Evolutionary conservation across 495 filamentous ascomycete genomes (phyloP).

Genomic region (Penicillium odoratum): DNA sequence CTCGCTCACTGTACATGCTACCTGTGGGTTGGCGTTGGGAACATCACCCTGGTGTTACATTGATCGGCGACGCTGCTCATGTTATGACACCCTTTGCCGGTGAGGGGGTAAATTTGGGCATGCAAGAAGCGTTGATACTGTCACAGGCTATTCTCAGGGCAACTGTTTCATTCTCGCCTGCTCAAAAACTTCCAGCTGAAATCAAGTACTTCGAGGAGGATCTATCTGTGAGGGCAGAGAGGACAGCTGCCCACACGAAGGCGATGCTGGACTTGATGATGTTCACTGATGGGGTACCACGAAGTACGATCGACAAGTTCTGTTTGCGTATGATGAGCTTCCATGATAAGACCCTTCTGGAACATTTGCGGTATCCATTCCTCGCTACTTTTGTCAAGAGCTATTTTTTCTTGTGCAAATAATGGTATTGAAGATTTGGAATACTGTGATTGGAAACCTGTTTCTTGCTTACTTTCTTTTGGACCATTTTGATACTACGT

Average conservation of each 20-base stretch:
- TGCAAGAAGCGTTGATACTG: slow-evolving; percentile 55
- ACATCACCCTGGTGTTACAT: slow-evolving; percentile 39
- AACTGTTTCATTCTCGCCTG: slow-evolving; percentile 5
- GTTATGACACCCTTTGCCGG: slow-evolving; percentile 61
- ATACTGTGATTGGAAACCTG: background rate
- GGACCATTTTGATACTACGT: background rate
- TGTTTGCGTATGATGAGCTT: slow-evolving; percentile 6
- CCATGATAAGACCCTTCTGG: background rate
- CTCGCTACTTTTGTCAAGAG: background rate
- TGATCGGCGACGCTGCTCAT: slow-evolving; percentile 61
- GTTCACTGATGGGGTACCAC: slow-evolving; percentile 4
- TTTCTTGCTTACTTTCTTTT: background rate
- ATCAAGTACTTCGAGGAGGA: slow-evolving; percentile 11
- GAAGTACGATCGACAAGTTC: slow-evolving; percentile 13
- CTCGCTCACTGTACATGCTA: slow-evolving; percentile 47
- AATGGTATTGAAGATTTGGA: slow-evolving; percentile 3
- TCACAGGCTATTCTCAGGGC: slow-evolving; percentile 35
- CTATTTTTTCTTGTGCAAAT: slow-evolving; percentile 6
- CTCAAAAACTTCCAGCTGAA: background rate
- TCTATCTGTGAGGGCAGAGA: slow-evolving; percentile 3
- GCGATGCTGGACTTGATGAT: slow-evolving; percentile 9
- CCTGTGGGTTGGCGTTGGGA: slow-evolving; percentile 54
- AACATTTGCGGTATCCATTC: slow-evolving; percentile 1
- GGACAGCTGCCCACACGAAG: slow-evolving; percentile 7
- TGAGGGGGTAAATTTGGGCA: slow-evolving; percentile 55